Percentiles rank a stretch among this genome's conserved stretches.
These are phyloP conservation scores for Corylus avellana DNA, from an alignment of 306 rosid genomes.

Conservation along the genomic window DNA sequence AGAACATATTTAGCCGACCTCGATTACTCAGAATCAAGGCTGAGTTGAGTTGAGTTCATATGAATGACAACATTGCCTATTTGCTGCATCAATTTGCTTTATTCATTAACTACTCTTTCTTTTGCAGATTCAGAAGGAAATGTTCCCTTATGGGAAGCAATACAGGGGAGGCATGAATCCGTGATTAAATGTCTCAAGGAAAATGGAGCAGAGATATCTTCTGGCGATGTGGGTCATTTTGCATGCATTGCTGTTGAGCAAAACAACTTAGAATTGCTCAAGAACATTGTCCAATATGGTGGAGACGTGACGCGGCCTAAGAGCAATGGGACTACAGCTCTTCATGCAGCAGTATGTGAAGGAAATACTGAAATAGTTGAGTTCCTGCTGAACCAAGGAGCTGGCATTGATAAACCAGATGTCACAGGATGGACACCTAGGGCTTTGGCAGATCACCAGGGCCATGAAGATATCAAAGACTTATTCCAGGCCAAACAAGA, in stretches of 20 bases:
- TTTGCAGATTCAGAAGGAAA: constrained; percentile 58
- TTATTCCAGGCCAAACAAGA: constrained; percentile 32
- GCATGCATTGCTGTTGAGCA: constrained; percentile 53
- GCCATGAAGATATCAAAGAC: constrained; percentile 48
- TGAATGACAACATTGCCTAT: not conserved
- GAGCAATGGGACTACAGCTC: constrained; percentile 49
- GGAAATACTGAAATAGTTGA: constrained; percentile 48
- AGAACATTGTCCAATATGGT: constrained; percentile 34
- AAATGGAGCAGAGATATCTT: constrained; percentile 49
- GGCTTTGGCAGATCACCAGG: constrained; percentile 55
- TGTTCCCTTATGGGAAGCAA: constrained; percentile 63
- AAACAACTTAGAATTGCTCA: constrained; percentile 53
- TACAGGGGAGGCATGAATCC: constrained; percentile 39
- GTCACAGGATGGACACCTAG: constrained; percentile 58
- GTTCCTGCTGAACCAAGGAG: constrained; percentile 58
- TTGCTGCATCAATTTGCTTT: not conserved
- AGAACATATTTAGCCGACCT: not conserved
- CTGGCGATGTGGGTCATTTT: constrained; percentile 30
- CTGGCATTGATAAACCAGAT: constrained; percentile 47
- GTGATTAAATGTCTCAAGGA: constrained; percentile 45
- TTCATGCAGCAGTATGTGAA: constrained; percentile 58
- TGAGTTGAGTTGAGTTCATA: not conserved
- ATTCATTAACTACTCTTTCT: constrained; percentile 1
- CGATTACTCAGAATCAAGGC: not conserved
- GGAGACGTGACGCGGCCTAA: constrained; percentile 45